Conservation (phyloP, 176 grass and related monocot species). For the Oryza rufipogon region DNA sequence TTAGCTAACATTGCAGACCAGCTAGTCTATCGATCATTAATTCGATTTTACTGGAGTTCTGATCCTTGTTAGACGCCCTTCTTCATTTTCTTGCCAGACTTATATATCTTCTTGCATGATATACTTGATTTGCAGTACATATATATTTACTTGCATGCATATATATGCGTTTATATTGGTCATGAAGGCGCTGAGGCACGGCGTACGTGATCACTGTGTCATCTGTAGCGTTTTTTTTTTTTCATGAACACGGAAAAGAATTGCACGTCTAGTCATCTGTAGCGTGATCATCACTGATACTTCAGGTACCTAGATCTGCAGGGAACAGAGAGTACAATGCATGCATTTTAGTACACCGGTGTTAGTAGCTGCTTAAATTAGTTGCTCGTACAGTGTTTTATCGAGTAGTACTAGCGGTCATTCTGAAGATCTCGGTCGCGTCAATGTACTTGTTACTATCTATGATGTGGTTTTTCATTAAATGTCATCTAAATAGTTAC, state of each 20-base stretch:
- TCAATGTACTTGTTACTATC: not conserved
- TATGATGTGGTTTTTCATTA: too few species aligned
- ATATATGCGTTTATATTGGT: not conserved
- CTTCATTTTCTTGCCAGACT: not conserved
- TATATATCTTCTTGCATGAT: not conserved
- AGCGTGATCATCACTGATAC: not conserved
- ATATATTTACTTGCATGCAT: not conserved
- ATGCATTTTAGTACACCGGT: not conserved
- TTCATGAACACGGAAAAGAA: too few species aligned
- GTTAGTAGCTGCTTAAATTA: too few species aligned
- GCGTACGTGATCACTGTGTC: not conserved
- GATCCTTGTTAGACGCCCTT: not conserved
- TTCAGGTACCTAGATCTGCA: conserved; percentile 30
- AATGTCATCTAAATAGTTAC: too few species aligned
- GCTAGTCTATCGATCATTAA: not conserved
- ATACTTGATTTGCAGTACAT: not conserved
- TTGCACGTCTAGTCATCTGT: too few species aligned
- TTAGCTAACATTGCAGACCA: not conserved
- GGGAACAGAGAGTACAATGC: not conserved
- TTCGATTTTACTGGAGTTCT: not conserved
- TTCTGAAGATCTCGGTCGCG: not conserved
- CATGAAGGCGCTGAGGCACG: not conserved
- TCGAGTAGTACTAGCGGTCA: not conserved
- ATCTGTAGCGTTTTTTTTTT: not conserved
- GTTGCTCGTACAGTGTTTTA: not conserved